Evolutionary conservation across 805 yeast genomes (phyloP).

Genomic region (Jamesozyma gamospora): DNA sequence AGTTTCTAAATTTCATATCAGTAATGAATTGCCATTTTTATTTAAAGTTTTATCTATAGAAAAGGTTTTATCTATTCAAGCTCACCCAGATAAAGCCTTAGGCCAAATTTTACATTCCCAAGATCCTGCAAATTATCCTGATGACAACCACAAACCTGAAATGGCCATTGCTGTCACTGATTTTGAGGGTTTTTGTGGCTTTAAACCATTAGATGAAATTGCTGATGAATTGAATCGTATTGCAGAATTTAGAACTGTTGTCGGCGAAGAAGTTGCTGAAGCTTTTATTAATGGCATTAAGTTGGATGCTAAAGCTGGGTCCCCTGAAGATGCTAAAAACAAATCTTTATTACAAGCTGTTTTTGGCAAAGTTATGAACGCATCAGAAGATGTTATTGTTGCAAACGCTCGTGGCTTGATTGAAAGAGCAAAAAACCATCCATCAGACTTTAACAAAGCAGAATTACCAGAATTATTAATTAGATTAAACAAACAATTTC

Average conservation of each 20-base stretch:
- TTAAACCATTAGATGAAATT: conserved; percentile 78
- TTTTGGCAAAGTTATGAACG: conserved; percentile 77
- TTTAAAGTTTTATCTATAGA: conserved; percentile 90
- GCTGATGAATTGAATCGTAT: conserved; percentile 56
- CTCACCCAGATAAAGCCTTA: conserved; percentile 89
- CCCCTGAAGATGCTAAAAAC: conserved; percentile 46
- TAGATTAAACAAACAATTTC: conserved; percentile 79
- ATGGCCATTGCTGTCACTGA: conserved; percentile 97
- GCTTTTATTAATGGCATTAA: conserved; percentile 44
- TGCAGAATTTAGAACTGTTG: conserved; percentile 66
- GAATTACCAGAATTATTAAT: conserved; percentile 64
- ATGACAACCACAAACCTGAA: conserved; percentile 98
- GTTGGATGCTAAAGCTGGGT: conserved; percentile 35
- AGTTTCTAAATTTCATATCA: conserved; percentile 54
- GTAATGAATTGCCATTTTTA: conserved; percentile 74
- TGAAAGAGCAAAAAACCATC: conserved; percentile 47
- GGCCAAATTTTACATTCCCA: conserved; percentile 64
- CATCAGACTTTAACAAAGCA: conserved; percentile 42
- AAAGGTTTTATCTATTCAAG: conserved; percentile 91
- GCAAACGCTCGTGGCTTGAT: conserved; percentile 57
- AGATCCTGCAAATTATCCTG: conserved; percentile 94
- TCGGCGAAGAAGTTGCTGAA: conserved; percentile 51
- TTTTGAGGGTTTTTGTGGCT: conserved; percentile 97
- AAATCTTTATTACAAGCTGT: conserved; percentile 60
- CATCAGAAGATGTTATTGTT: conserved; percentile 50